Percentiles rank a stretch among this genome's conserved stretches.
Conservation (phyloP, 1,139 yeast species). For the Candida sanyaensis region DNA sequence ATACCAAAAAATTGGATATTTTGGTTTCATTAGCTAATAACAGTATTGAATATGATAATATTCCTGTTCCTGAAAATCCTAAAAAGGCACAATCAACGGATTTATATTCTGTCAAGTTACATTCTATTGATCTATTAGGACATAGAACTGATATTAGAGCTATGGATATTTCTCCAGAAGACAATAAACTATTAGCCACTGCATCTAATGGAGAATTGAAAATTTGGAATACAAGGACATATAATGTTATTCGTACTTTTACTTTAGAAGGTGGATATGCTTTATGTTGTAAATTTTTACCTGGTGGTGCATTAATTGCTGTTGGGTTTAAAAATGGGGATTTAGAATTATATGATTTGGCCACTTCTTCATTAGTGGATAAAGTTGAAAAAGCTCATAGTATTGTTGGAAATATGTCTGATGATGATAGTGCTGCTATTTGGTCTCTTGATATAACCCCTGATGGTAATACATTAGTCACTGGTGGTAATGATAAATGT, state of each 20-base stretch:
- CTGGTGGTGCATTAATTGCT: slow-evolving; percentile 86
- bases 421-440: slow-evolving; percentile 64
- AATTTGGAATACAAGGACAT: slow-evolving; percentile 80
- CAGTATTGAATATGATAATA: slow-evolving; percentile 66
- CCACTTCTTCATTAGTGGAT: slow-evolving; percentile 75
- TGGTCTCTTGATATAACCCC: slow-evolving; percentile 90
- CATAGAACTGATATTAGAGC: slow-evolving; percentile 90
- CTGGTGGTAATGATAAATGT: slow-evolving; percentile 92
- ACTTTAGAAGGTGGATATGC: slow-evolving; percentile 79
- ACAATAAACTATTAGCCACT: slow-evolving; percentile 77
- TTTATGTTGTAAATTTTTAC: slow-evolving; percentile 76
- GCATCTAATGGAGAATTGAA: slow-evolving; percentile 90
- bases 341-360: slow-evolving; percentile 81
- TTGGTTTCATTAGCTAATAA: slow-evolving; percentile 71
- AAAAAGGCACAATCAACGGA: slow-evolving; percentile 47
- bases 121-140: slow-evolving; percentile 73
- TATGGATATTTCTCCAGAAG: slow-evolving; percentile 80
- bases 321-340: slow-evolving; percentile 92
- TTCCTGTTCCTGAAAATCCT: slow-evolving; percentile 49
- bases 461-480: slow-evolving; percentile 81
- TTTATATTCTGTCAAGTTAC: slow-evolving; percentile 35
- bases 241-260: slow-evolving; percentile 79
- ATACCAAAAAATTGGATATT: slow-evolving; percentile 50
- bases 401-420: slow-evolving; percentile 16
- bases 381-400: slow-evolving; percentile 73